Base-by-base conservation (phyloP, 768 basidiomycete species). In the Boletus edulis region DNA sequence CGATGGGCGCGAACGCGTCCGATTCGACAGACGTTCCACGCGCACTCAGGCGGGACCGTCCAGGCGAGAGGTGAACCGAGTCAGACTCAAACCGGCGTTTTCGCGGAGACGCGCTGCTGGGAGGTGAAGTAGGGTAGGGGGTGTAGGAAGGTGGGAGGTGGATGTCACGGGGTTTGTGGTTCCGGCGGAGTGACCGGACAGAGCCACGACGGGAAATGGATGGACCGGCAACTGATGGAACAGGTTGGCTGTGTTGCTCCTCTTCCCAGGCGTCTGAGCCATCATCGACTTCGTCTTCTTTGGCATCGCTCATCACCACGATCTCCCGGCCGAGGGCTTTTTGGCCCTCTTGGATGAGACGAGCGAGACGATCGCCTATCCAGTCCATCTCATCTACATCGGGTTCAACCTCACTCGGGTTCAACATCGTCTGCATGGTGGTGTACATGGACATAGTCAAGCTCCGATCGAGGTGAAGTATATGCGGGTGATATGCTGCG, bases 211-310 rank as follows among this genome's bases (percentile, higher is more conserved):
- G 72, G 29, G 63, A 73, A 55, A 60, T 62, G 35, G 65, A 67
- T 1, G 60, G 53, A 11, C 49, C 57, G 2, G 56, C 10, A 17
- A 13, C n/a, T 14, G 51, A 39, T 24, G 42, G 39, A 24, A 40
- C 14, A 5, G 17, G 29, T 20, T 13, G 51, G 7, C 27, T 24
- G 6, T 57, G 52, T n/a, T 46, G 78, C 41, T 87, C 86, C 51
- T 91, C 89, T 53, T 86, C 85, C 91, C 91, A 93, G 3, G 75
- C 78, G 9, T 82, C 88, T 8, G 76, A 78, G 2, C 87, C 90
- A 63, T 91, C 89, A 57, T 91, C 91, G 4, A 84, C 81, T 61
- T 85, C 85, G 54, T 91, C 89, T 60, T 89, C 87, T 52, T 84
- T 76, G 5, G 78, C 76, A 45, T 91, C 89, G 56, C 83, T 84